Evolutionary conservation across 1,284 basidiomycete genomes (phyloP).

Genomic region (Ceratobasidium theobromae): DNA sequence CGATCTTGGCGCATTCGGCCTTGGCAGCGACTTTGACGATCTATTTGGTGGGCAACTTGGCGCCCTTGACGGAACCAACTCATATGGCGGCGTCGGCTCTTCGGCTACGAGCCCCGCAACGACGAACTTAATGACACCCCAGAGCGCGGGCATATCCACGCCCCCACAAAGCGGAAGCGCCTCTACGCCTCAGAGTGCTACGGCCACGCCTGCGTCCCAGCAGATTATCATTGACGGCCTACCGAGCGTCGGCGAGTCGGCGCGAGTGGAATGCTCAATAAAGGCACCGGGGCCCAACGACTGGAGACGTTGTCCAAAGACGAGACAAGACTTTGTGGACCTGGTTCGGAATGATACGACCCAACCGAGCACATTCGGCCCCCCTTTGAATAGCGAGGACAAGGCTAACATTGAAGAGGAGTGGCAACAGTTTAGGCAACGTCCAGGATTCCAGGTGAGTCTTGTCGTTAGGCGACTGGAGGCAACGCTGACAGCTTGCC

Average conservation of each 20-base stretch:
- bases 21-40: conserved; percentile 33
- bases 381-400: conserved; percentile 40
- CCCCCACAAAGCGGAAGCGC: too few species aligned
- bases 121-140: conserved; percentile 3
- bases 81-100: conserved; percentile 24
- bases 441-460: conserved; percentile 67
- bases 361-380: conserved; percentile 49
- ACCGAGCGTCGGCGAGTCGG: conserved; percentile 6
- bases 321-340: conserved; percentile 53
- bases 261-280: conserved; percentile 34
- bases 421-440: conserved; percentile 69
- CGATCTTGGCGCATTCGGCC: conserved; percentile 26
- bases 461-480: conserved; percentile 22
- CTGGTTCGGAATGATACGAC: conserved; percentile 51
- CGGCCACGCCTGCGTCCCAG: conserved; percentile 7
- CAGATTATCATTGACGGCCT: conserved; percentile 21
- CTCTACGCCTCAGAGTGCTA: too few species aligned
- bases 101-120: conserved; percentile 6
- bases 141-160: conserved; percentile 13
- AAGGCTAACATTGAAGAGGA: conserved; percentile 65
- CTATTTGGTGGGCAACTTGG: conserved; percentile 34
- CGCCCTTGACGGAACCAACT: conserved; percentile 19
- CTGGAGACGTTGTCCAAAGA: conserved; percentile 54
- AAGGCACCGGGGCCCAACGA: conserved; percentile 34
- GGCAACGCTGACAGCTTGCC: not conserved